These are phyloP conservation scores for Alternaria viburni DNA, from an alignment of 2,329 filamentous ascomycete species.

Conservation along the genomic window DNA sequence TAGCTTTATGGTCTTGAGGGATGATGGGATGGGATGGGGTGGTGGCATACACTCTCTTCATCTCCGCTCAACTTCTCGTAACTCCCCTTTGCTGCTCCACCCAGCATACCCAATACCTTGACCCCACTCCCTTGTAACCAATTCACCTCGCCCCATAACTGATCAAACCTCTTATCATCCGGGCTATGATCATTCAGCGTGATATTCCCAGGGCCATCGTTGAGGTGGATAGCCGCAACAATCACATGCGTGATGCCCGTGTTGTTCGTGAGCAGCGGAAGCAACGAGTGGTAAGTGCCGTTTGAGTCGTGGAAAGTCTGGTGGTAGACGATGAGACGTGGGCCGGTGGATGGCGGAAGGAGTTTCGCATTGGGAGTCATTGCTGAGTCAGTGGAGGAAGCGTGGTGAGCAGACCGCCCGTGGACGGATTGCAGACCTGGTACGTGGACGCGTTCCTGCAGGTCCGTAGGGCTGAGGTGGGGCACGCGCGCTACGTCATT, in stretches of 20 bases:
- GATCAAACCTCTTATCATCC: conserved; percentile 68
- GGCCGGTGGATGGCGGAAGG: conserved; percentile 45
- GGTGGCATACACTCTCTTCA: conserved; percentile 38
- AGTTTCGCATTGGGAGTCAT: conserved; percentile 44
- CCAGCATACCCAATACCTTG: conserved; percentile 84
- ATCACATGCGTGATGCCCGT: conserved; percentile 81
- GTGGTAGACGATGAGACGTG: conserved; percentile 64
- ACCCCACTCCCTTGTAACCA: conserved; percentile 75
- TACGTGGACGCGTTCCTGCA: conserved; percentile 17
- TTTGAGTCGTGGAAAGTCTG: conserved; percentile 67
- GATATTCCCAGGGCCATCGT: conserved; percentile 68
- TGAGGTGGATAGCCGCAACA: conserved; percentile 84
- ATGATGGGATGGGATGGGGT: not conserved
- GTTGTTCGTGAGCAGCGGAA: conserved; percentile 65
- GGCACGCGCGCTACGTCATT: conserved; percentile 32
- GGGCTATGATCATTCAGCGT: conserved; percentile 83
- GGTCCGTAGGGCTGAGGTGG: conserved; percentile 39
- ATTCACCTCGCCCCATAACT: conserved; percentile 79
- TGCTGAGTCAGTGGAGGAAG: not conserved
- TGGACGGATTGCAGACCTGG: conserved; percentile 8
- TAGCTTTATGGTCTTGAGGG: not conserved
- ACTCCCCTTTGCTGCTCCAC: conserved; percentile 80
- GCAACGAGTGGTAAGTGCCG: conserved; percentile 64
- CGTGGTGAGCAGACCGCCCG: not conserved
- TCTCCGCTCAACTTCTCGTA: conserved; percentile 59